Evolutionary conservation across 2,329 filamentous ascomycete genomes (phyloP), one percentile per base, ranked within the genome.

Genomic region (Colletotrichum kahawae): DNA sequence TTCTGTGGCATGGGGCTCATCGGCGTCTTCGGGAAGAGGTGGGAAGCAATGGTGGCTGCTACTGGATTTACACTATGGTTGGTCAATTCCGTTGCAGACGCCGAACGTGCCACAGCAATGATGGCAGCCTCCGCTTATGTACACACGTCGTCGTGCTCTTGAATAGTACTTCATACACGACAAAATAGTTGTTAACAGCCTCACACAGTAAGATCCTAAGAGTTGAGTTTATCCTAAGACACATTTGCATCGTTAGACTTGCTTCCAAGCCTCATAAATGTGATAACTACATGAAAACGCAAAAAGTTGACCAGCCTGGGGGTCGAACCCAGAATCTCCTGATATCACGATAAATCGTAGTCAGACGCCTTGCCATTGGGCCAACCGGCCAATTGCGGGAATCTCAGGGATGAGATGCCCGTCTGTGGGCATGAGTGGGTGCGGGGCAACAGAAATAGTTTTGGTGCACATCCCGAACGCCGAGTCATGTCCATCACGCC

Each of bases 331-430:
- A 75, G 72, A 75, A 75, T 75, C 72, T 75, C 72, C 72, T 75
- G 72, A 75, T 74, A 1, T 8, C 65, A 68, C 21, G 9, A 24
- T 9, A 1, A 18, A 9, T 85, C 83, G 83, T 85, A 85, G 84
- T 85, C 83, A 85, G 82, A 85, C 83, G 83, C 83, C 83, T 84
- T 85, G 83, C 80, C 83, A 85, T 83, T 83, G 81, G 82, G 81
- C 82, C 82, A 85, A 75, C 72, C 72, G 72, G 72, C 72, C 72
- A 13, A 6, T 48, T 56, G 3, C 5, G 5, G 21, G 0, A 36
- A 7, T n/a, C 5, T 2, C 2, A 0, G 6, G 13, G 7, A 33
- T 1, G 9, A 27, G 2, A 33, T 57, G n/a, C 9, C 4, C 16
- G 13, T 4, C 0, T 34, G 31, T 27, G 13, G 10, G 3, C n/a